phyloP scores from a whole-genome alignment of 352 stramenopile species.

The Bremia lactucae region DNA sequence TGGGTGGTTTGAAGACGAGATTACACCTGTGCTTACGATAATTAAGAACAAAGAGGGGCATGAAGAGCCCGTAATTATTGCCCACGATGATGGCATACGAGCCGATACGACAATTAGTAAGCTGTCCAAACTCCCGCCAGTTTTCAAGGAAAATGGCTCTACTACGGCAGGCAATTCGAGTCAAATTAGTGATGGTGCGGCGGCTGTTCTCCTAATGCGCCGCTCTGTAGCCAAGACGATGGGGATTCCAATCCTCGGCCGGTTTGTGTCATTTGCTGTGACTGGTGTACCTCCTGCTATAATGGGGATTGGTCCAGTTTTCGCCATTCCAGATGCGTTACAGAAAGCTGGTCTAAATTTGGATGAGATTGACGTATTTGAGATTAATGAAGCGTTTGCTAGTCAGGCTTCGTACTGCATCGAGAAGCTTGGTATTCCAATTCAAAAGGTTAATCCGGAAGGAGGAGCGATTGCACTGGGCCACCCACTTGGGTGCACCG shows the following conservation, averaged over 20 bases:
- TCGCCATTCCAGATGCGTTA: slow-evolving; percentile 69
- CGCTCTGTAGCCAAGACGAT: slow-evolving; percentile 69
- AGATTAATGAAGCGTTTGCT: slow-evolving; percentile 90
- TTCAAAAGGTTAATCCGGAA: slow-evolving; percentile 85
- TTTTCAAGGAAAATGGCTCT: slow-evolving; percentile 71
- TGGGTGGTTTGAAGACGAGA: slow-evolving; percentile 84
- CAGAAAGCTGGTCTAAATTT: slow-evolving; percentile 53
- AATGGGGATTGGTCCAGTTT: slow-evolving; percentile 80
- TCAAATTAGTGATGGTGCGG: slow-evolving; percentile 85
- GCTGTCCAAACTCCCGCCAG: slow-evolving; percentile 62
- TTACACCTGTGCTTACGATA: slow-evolving; percentile 72
- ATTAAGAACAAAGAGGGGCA: slow-evolving; percentile 72
- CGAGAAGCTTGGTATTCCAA: slow-evolving; percentile 64
- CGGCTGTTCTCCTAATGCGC: slow-evolving; percentile 81
- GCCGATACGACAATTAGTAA: slow-evolving; percentile 49
- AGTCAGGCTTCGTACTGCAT: slow-evolving; percentile 80
- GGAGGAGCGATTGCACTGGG: slow-evolving; percentile 84
- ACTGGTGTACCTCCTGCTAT: slow-evolving; percentile 73
- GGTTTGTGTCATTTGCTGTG: slow-evolving; percentile 81
- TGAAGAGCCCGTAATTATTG: slow-evolving; percentile 64
- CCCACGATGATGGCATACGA: slow-evolving; percentile 64
- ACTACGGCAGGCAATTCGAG: slow-evolving; percentile 80
- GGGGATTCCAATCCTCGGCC: slow-evolving; percentile 69
- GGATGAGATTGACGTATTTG: slow-evolving; percentile 84
- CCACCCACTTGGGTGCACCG: slow-evolving; percentile 85